Evolutionary conservation across 106 monocot species (phyloP).

Genomic region (Iris macrosiphon): DNA sequence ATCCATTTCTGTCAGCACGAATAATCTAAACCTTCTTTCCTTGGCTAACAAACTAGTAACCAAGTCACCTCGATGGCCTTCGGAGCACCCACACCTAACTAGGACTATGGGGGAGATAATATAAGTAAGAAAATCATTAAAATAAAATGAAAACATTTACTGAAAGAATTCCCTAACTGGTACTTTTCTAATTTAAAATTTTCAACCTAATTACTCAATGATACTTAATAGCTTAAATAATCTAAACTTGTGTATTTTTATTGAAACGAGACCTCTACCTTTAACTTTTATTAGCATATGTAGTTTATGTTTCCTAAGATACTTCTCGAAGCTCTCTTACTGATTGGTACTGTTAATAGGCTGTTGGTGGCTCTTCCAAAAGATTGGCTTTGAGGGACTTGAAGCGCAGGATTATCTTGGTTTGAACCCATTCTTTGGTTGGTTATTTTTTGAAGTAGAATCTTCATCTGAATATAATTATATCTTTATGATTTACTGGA

Average conservation of each 20-base stretch:
- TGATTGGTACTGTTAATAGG: constrained; percentile 25
- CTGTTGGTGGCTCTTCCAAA: constrained; percentile 75
- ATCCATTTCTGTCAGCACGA: too few relatives aligned
- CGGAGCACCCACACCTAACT: too few relatives aligned
- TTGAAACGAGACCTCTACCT: too few relatives aligned
- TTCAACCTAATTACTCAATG: background rate
- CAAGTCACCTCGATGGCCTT: too few relatives aligned
- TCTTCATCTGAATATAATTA: background rate
- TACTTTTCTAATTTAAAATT: background rate
- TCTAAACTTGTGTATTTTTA: too few relatives aligned
- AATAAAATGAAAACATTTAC: too few relatives aligned
- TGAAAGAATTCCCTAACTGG: too few relatives aligned
- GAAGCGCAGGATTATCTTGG: constrained; percentile 60
- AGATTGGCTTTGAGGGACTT: constrained; percentile 58
- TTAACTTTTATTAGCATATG: background rate
- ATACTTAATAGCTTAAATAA: background rate
- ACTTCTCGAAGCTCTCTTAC: constrained; percentile 6
- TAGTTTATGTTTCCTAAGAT: background rate
- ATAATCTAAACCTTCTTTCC: too few relatives aligned
- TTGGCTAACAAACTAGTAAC: too few relatives aligned
- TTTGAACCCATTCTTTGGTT: constrained; percentile 5
- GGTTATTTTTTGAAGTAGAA: background rate
- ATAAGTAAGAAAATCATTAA: too few relatives aligned
- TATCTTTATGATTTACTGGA: constrained; percentile 12
- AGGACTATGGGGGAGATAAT: too few relatives aligned